Base-by-base conservation (phyloP, 148 eudicot genomes). In the Euryodendron excelsum region DNA sequence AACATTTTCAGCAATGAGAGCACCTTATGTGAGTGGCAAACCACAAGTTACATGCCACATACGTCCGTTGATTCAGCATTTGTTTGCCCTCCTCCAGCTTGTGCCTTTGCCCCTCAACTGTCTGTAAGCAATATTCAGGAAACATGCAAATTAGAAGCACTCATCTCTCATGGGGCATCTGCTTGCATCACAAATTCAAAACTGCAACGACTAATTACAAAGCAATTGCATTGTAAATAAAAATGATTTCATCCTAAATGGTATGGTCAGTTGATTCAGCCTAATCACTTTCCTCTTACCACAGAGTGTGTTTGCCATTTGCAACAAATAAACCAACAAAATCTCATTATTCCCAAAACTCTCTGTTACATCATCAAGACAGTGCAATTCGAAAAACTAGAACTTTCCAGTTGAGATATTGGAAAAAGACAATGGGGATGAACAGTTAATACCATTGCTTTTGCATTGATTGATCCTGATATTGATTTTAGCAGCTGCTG, bases 401-500 rank as follows among this genome's bases (percentile, higher is more conserved):
- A 69, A 67, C 21, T 69, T 25, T 15, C 41, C 1, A 44, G 45
- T 71, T 7, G 14, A 41, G 13, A 30, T 3, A 20, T 30, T 8
- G 48, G 63, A 71, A 21, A 59, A 44, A 58, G 34, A 58, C 28
- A 27, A 18, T 0, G 25, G 34, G 25, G 6, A 58, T 23, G 47
- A n/a, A 27, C 53, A 45, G 60, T 44, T 60, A 80, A 71, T 62
- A 91, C 98, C 96, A 89, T 78, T 21, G 92, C 77, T 88, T 90
- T 92, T n/a, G 91, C 72, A 80, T 86, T 84, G 41, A 94, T 88
- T 4, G 89, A 86, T 25, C 90, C 92, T 27, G 93, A 82, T 72
- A 94, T 91, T 27, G 97, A 86, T 81, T 89, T 92, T 82, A 94
- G 80, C 59, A 94, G 87, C 86, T 94, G 92, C 82, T 94, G 98